Base-by-base conservation (phyloP, 257 asterid species). In the Nicotiana attenuata region DNA sequence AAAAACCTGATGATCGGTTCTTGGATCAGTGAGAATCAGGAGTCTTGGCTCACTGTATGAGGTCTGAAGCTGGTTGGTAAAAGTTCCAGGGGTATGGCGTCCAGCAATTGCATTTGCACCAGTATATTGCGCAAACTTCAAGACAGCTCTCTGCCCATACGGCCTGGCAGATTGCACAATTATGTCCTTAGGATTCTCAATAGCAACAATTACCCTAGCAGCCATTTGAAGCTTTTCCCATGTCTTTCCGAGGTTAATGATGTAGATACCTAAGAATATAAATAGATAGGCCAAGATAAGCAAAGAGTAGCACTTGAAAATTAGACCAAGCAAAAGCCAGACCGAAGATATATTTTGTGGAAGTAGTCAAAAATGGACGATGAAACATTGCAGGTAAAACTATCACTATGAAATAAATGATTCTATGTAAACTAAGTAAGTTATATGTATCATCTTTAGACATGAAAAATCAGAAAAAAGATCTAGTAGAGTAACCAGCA, bases 161-260 rank as follows among this genome's bases (percentile, higher is more conserved):
- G 86, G 83, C 68, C 86, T 68, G 10, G 86, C 86, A 20, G 87
- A 84, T 35, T 84, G 87, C 31, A 84, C 84, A 75, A 84, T 71
- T 17, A 84, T 84, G 50, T 84, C 87, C 45, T 80, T 77, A 10
- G 87, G 82, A 24, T 84, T 84, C 82, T 84, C 84, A 4, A 84
- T 80, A 5, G 82, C 84, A 63, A 84, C 87, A 63, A 84, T 84
- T 24, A 84, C 84, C 63, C 87, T 73, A 11, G 87, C 87, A 28
- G 87, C 84, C 81, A 84, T 80, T 47, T 80, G 87, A 63, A 84
- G 87, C 61, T 84, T 84, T 3, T 80, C 87, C 87, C 87, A 84
- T 3, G 87, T 80, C 69, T 80, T 84, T 35, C 84, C 81, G 41
- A 84, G 78, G 61, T 84, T 84, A 26, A 84, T 84, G 60, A 84